These are phyloP conservation scores for Vicia faba DNA, from an alignment of 306 rosid genomes.

Conservation along the genomic window DNA sequence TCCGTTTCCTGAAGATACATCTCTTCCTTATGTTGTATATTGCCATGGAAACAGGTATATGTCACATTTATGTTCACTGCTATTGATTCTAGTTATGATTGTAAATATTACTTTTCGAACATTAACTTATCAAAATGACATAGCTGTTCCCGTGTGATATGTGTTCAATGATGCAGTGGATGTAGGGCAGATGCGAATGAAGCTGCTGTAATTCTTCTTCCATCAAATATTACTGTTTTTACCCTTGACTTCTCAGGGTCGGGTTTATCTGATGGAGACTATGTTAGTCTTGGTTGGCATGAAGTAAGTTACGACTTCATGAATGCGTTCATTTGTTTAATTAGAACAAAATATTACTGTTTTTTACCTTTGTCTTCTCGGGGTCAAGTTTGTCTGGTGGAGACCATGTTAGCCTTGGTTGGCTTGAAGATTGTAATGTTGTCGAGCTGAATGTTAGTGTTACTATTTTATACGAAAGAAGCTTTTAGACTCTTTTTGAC, in stretches of 20 bases:
- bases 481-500: constrained; percentile 36
- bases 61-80: constrained; percentile 18
- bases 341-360: constrained; percentile 65
- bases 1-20: constrained; percentile 72
- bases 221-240: constrained; percentile 92
- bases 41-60: constrained; percentile 95
- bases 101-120: constrained; percentile 7
- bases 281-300: constrained; percentile 99
- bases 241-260: constrained; percentile 98
- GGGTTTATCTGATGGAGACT: constrained; percentile 94
- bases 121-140: not conserved
- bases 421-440: constrained; percentile 65
- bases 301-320: constrained; percentile 62
- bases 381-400: constrained; percentile 95
- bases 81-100: constrained; percentile 22
- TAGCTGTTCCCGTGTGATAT: constrained; percentile 18
- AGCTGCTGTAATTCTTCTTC: constrained; percentile 95
- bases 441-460: constrained; percentile 21
- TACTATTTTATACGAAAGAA: constrained; percentile 5
- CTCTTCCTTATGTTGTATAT: constrained; percentile 95
- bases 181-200: constrained; percentile 99
- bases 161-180: constrained; percentile 75
- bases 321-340: constrained; percentile 22
- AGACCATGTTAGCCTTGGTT: constrained; percentile 92
- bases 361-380: constrained; percentile 89